Conservation (phyloP, 2,329 filamentous ascomycete species). For the Diaporthe citriasiana region DNA sequence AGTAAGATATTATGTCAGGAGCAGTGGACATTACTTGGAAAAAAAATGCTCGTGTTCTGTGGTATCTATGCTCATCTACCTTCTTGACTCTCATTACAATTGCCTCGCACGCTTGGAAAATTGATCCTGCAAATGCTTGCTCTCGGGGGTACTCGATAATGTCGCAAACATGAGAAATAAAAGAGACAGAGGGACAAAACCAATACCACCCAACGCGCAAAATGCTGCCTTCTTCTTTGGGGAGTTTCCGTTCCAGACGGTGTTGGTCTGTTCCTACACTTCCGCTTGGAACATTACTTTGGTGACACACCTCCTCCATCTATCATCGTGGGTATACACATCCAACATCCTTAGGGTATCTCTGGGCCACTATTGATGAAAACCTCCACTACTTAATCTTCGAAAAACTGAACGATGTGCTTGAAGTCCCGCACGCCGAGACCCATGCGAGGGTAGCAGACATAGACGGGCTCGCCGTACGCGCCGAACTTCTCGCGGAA, state of each 20-base stretch:
- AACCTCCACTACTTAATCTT: constrained; percentile 62
- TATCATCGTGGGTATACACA: constrained; percentile 8
- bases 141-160: not conserved
- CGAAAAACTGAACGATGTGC: constrained; percentile 92
- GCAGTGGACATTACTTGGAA: not conserved
- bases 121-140: constrained; percentile 2
- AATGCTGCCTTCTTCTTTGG: not conserved
- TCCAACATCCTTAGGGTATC: not conserved
- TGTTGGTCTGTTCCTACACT: not conserved
- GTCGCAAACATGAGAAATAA: not conserved
- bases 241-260: constrained; percentile 26
- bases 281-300: not conserved
- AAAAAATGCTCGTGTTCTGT: not conserved
- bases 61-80: constrained; percentile 28
- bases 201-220: constrained; percentile 4
- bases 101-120: constrained; percentile 1
- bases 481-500: constrained; percentile 94
- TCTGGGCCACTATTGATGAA: not conserved
- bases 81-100: constrained; percentile 20
- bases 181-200: not conserved
- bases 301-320: not conserved
- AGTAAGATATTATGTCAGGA: not conserved
- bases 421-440: constrained; percentile 85
- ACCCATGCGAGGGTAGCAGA: constrained; percentile 90
- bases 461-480: constrained; percentile 85